Percentiles rank a stretch among this genome's conserved stretches.
Evolutionary conservation across 768 basidiomycete species (phyloP).

Genomic region (Mycena latifolia): DNA sequence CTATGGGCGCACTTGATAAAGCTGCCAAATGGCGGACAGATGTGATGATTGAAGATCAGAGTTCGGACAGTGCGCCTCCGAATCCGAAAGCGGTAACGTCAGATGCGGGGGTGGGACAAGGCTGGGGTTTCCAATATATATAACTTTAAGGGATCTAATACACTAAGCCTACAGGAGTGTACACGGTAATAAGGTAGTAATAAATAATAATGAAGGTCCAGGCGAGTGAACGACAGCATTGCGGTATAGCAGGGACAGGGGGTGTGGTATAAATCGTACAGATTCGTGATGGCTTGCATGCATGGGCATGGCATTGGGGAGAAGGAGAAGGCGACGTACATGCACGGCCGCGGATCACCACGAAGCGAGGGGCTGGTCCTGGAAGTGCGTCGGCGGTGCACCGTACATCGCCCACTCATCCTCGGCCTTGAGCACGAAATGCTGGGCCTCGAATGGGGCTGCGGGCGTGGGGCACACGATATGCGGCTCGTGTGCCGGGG

Average conservation of each 20-base stretch:
- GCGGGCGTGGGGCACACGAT: slow-evolving; percentile 32
- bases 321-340: not conserved
- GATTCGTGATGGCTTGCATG: slow-evolving; percentile 10
- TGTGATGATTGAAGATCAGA: too few relatives aligned
- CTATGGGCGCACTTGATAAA: too few relatives aligned
- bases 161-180: slow-evolving; percentile 10
- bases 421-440: slow-evolving; percentile 33
- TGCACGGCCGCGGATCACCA: slow-evolving; percentile 28
- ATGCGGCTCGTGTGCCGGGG: slow-evolving; percentile 5
- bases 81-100: not conserved
- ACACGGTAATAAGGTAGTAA: slow-evolving; percentile 7
- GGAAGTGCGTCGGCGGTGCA: slow-evolving; percentile 21
- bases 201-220: slow-evolving; percentile 21
- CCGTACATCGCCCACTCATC: slow-evolving; percentile 33
- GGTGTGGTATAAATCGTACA: slow-evolving; percentile 15
- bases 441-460: slow-evolving; percentile 30
- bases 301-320: not conserved
- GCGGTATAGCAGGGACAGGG: not conserved
- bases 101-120: too few relatives aligned
- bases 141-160: not conserved
- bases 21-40: too few relatives aligned
- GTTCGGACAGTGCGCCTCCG: too few relatives aligned
- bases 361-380: slow-evolving; percentile 12
- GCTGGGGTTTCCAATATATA: too few relatives aligned
- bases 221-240: slow-evolving; percentile 9